phyloP scores from a whole-genome alignment of 148 eudicot species.

The Rheum nobile region DNA sequence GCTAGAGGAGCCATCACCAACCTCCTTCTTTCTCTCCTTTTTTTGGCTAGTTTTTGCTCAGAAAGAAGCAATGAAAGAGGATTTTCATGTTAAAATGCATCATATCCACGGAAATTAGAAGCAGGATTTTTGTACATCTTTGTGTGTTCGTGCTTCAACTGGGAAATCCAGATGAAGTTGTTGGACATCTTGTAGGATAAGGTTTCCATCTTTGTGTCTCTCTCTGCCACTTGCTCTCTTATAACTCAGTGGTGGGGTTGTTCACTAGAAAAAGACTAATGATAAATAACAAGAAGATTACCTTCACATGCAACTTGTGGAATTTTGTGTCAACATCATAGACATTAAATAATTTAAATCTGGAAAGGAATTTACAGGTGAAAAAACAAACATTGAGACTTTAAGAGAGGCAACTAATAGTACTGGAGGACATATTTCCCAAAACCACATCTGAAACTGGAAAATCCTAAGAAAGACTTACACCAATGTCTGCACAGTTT shows the following conservation, averaged over 20 bases:
- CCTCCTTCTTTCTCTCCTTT: neutral
- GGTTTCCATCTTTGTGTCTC: neutral
- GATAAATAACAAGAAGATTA: slow-evolving; percentile 12
- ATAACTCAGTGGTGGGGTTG: no score
- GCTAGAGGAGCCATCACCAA: neutral
- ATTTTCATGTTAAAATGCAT: neutral
- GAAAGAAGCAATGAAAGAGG: neutral
- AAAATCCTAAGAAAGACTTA: slow-evolving; percentile 16
- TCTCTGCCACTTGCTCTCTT: no score
- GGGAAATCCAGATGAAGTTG: neutral
- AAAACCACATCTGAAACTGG: no score
- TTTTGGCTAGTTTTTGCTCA: neutral
- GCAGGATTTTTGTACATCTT: neutral
- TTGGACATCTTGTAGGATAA: neutral
- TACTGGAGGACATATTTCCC: no score
- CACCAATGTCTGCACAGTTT: slow-evolving; percentile 71
- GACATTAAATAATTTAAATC: slow-evolving; percentile 66
- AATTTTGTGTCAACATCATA: slow-evolving; percentile 75
- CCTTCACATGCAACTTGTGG: slow-evolving; percentile 67
- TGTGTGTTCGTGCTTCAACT: neutral
- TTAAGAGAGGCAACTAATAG: no score
- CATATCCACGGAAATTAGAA: neutral
- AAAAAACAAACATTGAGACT: neutral
- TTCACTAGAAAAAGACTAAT: neutral
- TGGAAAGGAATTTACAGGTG: slow-evolving; percentile 13